phyloP scores from a whole-genome alignment of 352 stramenopile species.

The Phytopythium boreale region DNA sequence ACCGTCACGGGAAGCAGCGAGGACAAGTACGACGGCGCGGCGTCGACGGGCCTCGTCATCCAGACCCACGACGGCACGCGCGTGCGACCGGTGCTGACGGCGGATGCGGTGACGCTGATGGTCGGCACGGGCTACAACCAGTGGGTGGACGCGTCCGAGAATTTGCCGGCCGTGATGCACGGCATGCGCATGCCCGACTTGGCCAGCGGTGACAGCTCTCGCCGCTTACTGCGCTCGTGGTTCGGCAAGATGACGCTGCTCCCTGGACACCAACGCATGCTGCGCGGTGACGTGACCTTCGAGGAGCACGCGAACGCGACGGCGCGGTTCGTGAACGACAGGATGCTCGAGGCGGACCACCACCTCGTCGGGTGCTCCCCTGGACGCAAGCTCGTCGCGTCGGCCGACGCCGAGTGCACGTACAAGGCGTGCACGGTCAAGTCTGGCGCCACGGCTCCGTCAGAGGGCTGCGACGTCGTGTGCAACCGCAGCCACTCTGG shows the following conservation, averaged over 20 bases:
- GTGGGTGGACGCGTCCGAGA: constrained; percentile 44
- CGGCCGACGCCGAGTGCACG: constrained; percentile 25
- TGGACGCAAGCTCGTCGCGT: constrained; percentile 32
- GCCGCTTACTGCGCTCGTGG: constrained; percentile 44
- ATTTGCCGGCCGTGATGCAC: constrained; percentile 52
- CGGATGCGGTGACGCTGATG: constrained; percentile 57
- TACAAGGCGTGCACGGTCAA: constrained; percentile 30
- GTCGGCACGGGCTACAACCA: constrained; percentile 50
- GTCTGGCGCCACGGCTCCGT: constrained; percentile 16
- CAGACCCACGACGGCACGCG: constrained; percentile 32
- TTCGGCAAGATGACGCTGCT: constrained; percentile 68
- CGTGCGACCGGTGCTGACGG: constrained; percentile 46
- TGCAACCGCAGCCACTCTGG: constrained; percentile 39
- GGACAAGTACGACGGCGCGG: constrained; percentile 13
- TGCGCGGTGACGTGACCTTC: constrained; percentile 39
- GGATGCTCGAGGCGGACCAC: constrained; percentile 16
- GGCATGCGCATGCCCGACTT: constrained; percentile 50
- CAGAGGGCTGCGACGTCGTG: constrained; percentile 25
- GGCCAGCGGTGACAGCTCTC: constrained; percentile 15
- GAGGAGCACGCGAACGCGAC: constrained; percentile 30
- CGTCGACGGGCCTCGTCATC: constrained; percentile 55
- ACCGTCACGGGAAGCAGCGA: constrained; percentile 15
- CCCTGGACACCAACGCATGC: constrained; percentile 51
- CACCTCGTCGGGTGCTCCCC: constrained; percentile 37
- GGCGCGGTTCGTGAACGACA: constrained; percentile 28